A percentile compares a stretch with the other conserved stretches of the same genome.
These are phyloP conservation scores for Talaromyces sp. DNA, from an alignment of 2,329 filamentous ascomycete genomes.

Conservation along the genomic window DNA sequence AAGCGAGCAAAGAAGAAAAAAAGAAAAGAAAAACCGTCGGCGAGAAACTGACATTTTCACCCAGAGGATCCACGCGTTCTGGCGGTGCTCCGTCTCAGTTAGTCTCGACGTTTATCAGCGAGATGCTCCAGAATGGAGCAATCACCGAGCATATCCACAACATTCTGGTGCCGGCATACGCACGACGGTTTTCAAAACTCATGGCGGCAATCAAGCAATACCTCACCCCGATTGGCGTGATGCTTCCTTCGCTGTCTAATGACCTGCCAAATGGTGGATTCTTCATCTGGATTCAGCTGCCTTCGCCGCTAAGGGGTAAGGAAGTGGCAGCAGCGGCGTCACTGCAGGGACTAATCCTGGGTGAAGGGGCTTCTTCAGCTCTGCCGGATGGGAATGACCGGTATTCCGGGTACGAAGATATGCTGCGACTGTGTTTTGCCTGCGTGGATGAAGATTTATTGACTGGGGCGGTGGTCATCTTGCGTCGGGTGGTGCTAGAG, in stretches of 20 bases:
- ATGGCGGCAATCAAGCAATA: not conserved
- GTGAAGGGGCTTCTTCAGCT: not conserved
- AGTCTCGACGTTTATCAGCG: not conserved
- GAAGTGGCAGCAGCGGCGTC: not conserved
- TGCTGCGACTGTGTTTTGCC: not conserved
- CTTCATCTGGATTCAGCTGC: not conserved
- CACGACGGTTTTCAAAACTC: not conserved
- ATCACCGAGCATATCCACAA: not conserved
- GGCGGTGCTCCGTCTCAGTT: not conserved
- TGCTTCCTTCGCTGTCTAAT: not conserved
- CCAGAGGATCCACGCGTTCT: conserved; percentile 23
- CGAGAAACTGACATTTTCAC: no score
- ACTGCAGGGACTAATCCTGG: not conserved
- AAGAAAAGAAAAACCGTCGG: no score
- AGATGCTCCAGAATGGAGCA: not conserved
- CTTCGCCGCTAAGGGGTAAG: not conserved
- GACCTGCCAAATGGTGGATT: not conserved
- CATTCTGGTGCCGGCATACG: not conserved
- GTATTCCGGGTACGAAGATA: not conserved
- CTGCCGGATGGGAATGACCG: not conserved
- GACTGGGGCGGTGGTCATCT: not conserved
- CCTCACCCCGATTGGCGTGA: not conserved
- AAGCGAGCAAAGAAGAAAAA: no score
- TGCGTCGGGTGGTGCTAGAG: not conserved
- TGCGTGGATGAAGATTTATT: not conserved